A percentile compares a stretch with the other conserved stretches of the same genome.
phyloP scores from a whole-genome alignment of 805 yeast genomes.

The Zygosaccharomyces kombuchaensis region DNA sequence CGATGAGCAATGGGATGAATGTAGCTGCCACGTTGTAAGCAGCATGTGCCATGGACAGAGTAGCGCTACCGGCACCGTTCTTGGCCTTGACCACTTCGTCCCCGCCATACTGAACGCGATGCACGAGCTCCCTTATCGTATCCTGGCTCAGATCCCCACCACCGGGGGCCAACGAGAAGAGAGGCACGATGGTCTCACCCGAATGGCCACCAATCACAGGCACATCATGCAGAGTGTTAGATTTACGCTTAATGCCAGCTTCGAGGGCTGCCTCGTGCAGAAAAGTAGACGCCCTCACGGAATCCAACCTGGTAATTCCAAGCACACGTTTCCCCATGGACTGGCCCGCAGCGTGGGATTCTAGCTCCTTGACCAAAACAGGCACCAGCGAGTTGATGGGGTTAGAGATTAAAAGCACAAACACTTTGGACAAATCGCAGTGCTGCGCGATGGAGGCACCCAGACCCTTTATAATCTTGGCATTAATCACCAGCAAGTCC shows the following conservation, averaged over 20 bases:
- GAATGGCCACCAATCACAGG: conserved; percentile 94
- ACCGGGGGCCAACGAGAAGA: conserved; percentile 47
- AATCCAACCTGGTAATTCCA: conserved; percentile 87
- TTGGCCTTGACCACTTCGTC: conserved; percentile 96
- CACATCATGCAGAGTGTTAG: conserved; percentile 48
- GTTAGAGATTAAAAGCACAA: conserved; percentile 79
- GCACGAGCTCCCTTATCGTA: conserved; percentile 54
- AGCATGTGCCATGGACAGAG: conserved; percentile 93
- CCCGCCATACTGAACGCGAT: conserved; percentile 94
- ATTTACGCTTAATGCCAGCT: conserved; percentile 33
- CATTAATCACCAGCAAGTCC: conserved; percentile 79
- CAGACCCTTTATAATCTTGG: conserved; percentile 69
- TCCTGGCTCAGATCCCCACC: conserved; percentile 31
- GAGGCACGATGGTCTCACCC: conserved; percentile 90
- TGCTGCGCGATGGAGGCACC: conserved; percentile 68
- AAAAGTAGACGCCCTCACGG: conserved; percentile 78
- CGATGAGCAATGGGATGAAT: conserved; percentile 33
- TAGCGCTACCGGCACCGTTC: conserved; percentile 92
- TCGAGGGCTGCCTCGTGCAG: conserved; percentile 47
- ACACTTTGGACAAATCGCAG: conserved; percentile 61
- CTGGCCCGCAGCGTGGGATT: conserved; percentile 39
- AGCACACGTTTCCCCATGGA: conserved; percentile 70
- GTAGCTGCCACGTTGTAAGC: conserved; percentile 74
- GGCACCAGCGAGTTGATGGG: conserved; percentile 95
- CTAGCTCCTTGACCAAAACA: conserved; percentile 73